These are phyloP conservation scores for Candida sanyiensis DNA, from an alignment of 805 yeast genomes.

Conservation along the genomic window DNA sequence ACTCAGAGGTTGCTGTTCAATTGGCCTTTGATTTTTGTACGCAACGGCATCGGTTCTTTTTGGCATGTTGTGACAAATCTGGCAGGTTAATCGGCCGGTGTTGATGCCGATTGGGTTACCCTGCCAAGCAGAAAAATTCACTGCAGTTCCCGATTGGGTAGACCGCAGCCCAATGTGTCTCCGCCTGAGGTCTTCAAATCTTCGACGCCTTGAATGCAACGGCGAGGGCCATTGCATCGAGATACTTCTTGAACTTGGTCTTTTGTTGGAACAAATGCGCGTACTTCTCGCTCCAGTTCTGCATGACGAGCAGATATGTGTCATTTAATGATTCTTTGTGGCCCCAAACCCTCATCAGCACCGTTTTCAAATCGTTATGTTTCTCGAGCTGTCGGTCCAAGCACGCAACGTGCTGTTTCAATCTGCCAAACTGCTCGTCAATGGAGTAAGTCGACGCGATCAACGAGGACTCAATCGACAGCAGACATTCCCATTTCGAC, in stretches of 20 bases:
- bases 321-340: slow-evolving; percentile 5
- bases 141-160: too few relatives aligned
- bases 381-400: slow-evolving; percentile 35
- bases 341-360: slow-evolving; percentile 33
- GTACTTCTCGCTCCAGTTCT: slow-evolving; percentile 38
- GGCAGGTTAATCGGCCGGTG: too few relatives aligned
- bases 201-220: slow-evolving; percentile 21
- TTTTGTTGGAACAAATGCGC: slow-evolving; percentile 32
- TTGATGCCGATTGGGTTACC: too few relatives aligned
- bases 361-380: slow-evolving; percentile 38
- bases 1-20: not conserved
- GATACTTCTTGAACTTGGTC: slow-evolving; percentile 30
- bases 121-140: too few relatives aligned
- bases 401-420: slow-evolving; percentile 35
- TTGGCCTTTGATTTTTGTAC: too few relatives aligned
- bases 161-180: too few relatives aligned
- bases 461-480: slow-evolving; percentile 26
- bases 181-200: too few relatives aligned
- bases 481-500: slow-evolving; percentile 23
- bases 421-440: slow-evolving; percentile 34
- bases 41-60: too few relatives aligned
- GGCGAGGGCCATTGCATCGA: slow-evolving; percentile 30
- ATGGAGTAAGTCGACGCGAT: slow-evolving; percentile 27
- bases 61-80: too few relatives aligned
- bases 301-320: slow-evolving; percentile 30